Evolutionary conservation across 2,329 filamentous ascomycete genomes (phyloP), one percentile per base, ranked within the genome.

Genomic region (Ampelomyces quisqualis): DNA sequence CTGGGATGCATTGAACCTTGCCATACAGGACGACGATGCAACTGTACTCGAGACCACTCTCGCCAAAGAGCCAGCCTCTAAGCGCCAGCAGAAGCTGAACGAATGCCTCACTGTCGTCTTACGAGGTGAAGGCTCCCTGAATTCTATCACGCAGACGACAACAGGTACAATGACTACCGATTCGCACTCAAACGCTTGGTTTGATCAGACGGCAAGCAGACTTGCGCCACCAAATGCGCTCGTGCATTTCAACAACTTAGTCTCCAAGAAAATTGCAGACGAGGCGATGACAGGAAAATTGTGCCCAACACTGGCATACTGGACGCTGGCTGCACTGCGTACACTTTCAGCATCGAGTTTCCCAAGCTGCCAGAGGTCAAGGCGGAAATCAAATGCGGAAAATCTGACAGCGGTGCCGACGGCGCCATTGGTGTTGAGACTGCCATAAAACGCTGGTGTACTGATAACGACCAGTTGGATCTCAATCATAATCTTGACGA

Each of bases 371-470:
- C 14, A 32, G 27, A 45, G 21, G 15, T 34, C 3, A 17, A 20
- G 20, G 17, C 18, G 4, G 19, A 31, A 8, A 30, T 38, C 13
- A 34, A 21, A 11, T 45, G 43, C 22, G 28, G 32, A 28, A 39
- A 45, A 11, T 21, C 30, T 21, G 43, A 45, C 19, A 38, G 13
- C n/a, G 20, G 29, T 10, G 36, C 37, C 2, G 6, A 34, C 7
- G 43, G 43, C 10, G 37, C 13, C 11, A 34, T 28, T 5, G 38
- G 38, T 18, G 34, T 45, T 11, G 37, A 41, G 9, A 21, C 32
- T 5, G 43, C 38, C 7, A 29, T 37, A 10, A 20, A 38, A 11
- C 13, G 23, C 3, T 45, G 43, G 43, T 45, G 43, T 28, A 18
- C 19, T 20, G 32, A 36, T 9, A 38, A 34, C 19, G 26, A 44